These are phyloP conservation scores for Yamadazyma oceani DNA, from an alignment of 1,139 yeast genomes.

Conservation along the genomic window DNA sequence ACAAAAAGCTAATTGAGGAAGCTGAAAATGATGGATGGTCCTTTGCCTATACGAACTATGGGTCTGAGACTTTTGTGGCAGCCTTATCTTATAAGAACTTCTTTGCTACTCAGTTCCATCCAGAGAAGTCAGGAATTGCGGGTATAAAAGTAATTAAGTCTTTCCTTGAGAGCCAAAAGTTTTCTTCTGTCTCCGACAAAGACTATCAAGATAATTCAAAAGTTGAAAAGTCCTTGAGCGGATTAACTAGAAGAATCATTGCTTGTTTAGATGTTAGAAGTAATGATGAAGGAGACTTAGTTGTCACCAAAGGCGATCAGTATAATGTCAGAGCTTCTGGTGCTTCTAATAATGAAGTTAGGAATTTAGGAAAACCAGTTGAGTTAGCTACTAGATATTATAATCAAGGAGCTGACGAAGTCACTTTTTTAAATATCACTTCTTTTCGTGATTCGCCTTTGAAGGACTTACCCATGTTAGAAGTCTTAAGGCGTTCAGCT, in stretches of 20 bases:
- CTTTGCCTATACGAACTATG: constrained; percentile 71
- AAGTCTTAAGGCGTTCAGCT: constrained; percentile 79
- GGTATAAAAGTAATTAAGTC: constrained; percentile 75
- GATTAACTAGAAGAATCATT: constrained; percentile 84
- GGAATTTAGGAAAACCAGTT: constrained; percentile 95
- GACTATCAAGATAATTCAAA: constrained; percentile 19
- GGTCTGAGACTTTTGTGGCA: constrained; percentile 80
- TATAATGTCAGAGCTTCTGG: constrained; percentile 87
- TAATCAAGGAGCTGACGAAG: constrained; percentile 94
- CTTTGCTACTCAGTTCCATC: constrained; percentile 96
- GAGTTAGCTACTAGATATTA: constrained; percentile 88
- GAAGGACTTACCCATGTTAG: constrained; percentile 90
- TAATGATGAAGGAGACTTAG: constrained; percentile 90
- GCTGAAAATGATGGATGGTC: constrained; percentile 66
- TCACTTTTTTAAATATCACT: constrained; percentile 90
- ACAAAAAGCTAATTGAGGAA: constrained; percentile 27
- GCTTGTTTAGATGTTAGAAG: constrained; percentile 97
- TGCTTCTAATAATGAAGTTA: constrained; percentile 53
- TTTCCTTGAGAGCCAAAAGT: constrained; percentile 58
- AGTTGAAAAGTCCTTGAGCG: constrained; percentile 57
- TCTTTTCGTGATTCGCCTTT: constrained; percentile 93
- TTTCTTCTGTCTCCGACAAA: constrained; percentile 20
- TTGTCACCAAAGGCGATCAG: constrained; percentile 97
- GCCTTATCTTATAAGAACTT: constrained; percentile 74
- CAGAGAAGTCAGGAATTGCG: constrained; percentile 92